Base-by-base conservation (phyloP, 768 basidiomycete genomes). In the Exsudoporus frostii region DNA sequence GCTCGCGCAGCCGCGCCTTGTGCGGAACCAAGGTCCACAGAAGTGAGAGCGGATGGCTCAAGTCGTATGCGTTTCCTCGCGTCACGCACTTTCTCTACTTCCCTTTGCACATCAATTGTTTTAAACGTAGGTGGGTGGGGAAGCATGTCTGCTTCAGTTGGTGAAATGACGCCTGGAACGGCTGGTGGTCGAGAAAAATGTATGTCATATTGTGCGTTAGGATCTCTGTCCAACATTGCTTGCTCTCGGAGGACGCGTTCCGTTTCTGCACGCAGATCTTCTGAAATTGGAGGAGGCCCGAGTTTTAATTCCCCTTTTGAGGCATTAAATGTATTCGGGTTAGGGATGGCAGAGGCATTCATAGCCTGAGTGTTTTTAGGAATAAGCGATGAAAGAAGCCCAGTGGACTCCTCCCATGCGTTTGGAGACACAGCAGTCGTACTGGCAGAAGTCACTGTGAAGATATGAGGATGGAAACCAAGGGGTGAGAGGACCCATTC, bases 11-110 rank as follows among this genome's bases (percentile, higher is more conserved):
- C 68, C 48, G 74, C 71, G 9, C 78, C 83, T 68, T 87, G 88
- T 30, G 81, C 69, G 22, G 82, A 81, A 59, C 78, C 79, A 32
- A 69, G 67, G 65, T 89, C 87, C 13, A 83, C 69, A 56, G 77
- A 81, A 38, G 72, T 73, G 42, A 89, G 69, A 7, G 75, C 71
- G 7, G 84, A 83, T 1, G 92, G 91, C 4, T 97, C 96, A 15
- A 98, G 73, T 37, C 90, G 80, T 71, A 99, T 98, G 52, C 93
- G 83, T 71, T 94, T 98, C 60, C 93, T 76, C 32, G 88, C 87
- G 71, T 99, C 97, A 39, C 91, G 80, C 10, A 98, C 86, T 56
- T 79, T 83, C 65, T 87, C 88, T 2, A 98, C 92, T 70, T 98
- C 97, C 36, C 95, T 79, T 65, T 90, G 88, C 14, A 98, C 83